A percentile compares a stretch with the other conserved stretches of the same genome.
Evolutionary conservation across 1,284 basidiomycete species (phyloP).

Genomic region (Ustilago esculenta): DNA sequence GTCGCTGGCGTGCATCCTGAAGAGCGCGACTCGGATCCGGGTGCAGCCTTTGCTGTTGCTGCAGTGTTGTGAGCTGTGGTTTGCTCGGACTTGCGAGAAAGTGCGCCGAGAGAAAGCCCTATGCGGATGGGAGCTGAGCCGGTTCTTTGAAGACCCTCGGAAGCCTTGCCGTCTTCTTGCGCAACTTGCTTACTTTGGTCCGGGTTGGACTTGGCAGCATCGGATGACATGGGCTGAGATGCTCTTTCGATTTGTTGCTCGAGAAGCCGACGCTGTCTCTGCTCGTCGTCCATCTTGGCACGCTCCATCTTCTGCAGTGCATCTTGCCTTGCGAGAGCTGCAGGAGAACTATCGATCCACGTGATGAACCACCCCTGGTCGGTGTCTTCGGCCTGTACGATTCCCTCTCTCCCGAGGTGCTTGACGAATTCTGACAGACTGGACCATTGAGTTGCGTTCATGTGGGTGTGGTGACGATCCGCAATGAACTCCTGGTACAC

Average conservation of each 20-base stretch:
- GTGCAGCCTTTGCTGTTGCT: neutral
- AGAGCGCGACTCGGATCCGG: neutral
- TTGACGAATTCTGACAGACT: conserved; percentile 94
- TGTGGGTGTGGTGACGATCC: conserved; percentile 93
- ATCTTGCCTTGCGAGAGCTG: conserved; percentile 86
- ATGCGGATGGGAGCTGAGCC: conserved; percentile 48
- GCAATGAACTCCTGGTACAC: conserved; percentile 99
- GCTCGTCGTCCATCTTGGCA: conserved; percentile 89
- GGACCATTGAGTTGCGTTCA: conserved; percentile 98
- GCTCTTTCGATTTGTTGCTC: conserved; percentile 94
- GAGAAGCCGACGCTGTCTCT: conserved; percentile 87
- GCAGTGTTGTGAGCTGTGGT: neutral
- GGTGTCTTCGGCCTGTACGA: conserved; percentile 93
- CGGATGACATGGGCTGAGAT: conserved; percentile 58
- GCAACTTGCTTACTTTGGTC: neutral
- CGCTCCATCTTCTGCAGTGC: conserved; percentile 95
- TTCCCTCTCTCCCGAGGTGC: conserved; percentile 85
- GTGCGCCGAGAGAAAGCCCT: conserved; percentile 25
- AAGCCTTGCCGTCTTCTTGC: conserved; percentile 5
- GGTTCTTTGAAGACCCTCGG: conserved; percentile 37
- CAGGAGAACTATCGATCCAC: conserved; percentile 96
- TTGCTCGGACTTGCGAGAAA: conserved; percentile 1
- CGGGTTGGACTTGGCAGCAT: neutral
- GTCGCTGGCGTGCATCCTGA: neutral
- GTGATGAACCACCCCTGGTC: conserved; percentile 97